These are phyloP conservation scores for Galeopsis tetrahit DNA, from an alignment of 257 asterid species.

Conservation along the genomic window DNA sequence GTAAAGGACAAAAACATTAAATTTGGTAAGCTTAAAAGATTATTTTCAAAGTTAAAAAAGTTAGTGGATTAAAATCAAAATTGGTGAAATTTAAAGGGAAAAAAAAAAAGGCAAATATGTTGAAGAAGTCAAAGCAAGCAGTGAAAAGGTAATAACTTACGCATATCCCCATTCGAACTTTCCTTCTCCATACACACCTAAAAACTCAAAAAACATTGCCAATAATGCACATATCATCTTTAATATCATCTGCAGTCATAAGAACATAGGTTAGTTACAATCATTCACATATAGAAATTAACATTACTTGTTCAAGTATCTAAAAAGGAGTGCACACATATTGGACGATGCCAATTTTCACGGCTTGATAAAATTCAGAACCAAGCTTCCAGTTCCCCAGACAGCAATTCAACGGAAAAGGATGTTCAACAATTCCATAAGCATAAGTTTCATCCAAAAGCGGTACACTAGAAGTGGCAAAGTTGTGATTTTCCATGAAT, in stretches of 20 bases:
- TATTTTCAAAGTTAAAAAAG: too few species aligned
- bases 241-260: slow-evolving; percentile 76
- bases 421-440: slow-evolving; percentile 94
- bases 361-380: slow-evolving; percentile 90
- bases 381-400: slow-evolving; percentile 83
- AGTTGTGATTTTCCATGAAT: slow-evolving; percentile 82
- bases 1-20: too few species aligned
- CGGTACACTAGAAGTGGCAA: slow-evolving; percentile 69
- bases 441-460: slow-evolving; percentile 94
- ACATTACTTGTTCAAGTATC: neutral
- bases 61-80: too few species aligned
- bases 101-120: neutral
- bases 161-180: slow-evolving; percentile 95
- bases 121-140: neutral
- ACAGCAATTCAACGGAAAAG: slow-evolving; percentile 83
- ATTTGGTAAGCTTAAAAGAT: too few species aligned
- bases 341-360: slow-evolving; percentile 95
- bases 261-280: slow-evolving; percentile 22
- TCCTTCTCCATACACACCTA: slow-evolving; percentile 95
- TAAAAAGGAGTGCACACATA: slow-evolving; percentile 63
- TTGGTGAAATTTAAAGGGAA: too few species aligned
- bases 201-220: slow-evolving; percentile 72
- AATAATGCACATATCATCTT: slow-evolving; percentile 92
- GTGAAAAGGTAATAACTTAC: slow-evolving; percentile 52
- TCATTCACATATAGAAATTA: slow-evolving; percentile 16